Evolutionary conservation across 176 grass and related monocot genomes (phyloP), one percentile per base, ranked within the genome.

Genomic region (Avena atlantica): DNA sequence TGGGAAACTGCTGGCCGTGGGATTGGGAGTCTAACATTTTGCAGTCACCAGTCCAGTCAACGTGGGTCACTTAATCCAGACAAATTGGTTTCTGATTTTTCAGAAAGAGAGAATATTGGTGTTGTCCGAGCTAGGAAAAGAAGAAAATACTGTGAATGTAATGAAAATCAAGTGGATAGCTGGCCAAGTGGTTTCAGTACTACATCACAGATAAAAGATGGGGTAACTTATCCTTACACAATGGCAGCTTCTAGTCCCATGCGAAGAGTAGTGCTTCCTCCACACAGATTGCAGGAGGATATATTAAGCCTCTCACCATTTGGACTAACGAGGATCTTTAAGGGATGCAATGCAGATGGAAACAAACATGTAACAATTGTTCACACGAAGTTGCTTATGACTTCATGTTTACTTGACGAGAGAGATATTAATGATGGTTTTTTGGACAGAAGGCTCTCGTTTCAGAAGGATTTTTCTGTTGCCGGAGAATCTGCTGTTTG

Each of bases 1-100:
- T 98, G 96, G 93, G 91, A 89, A 78, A 87, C 90, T 85, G 90
- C 90, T 92, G 93, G 96, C 88, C 70, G 78, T 91, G 89, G 86
- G 34, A 96, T 98, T 24, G 92, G 93, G 76, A 81, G 83, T 87
- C 73, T 84, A 76, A 78, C 81, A 78, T 93, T 93, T 75, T 79
- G 78, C 37, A 65, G 59, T 88, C 86, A 87, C 84, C 68, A 78
- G 61, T 85, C 86, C 42, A 52, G 75, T 70, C 57, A 65, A 44
- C 63, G 51, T 88, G 86, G 71, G 12, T 85, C 51, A 81, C 49
- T 58, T 71, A 64, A 84, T 89, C 56, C 51, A 65, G 15, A 42
- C 76, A 47, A 80, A 24, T 76, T 47, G 66, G 21, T 58, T 70
- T 53, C 73, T 55, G 72, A 64, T 20, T 77, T 94, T 79, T 79